phyloP scores from a whole-genome alignment of 2,329 filamentous ascomycete species.

The Elsinoe batatas region DNA sequence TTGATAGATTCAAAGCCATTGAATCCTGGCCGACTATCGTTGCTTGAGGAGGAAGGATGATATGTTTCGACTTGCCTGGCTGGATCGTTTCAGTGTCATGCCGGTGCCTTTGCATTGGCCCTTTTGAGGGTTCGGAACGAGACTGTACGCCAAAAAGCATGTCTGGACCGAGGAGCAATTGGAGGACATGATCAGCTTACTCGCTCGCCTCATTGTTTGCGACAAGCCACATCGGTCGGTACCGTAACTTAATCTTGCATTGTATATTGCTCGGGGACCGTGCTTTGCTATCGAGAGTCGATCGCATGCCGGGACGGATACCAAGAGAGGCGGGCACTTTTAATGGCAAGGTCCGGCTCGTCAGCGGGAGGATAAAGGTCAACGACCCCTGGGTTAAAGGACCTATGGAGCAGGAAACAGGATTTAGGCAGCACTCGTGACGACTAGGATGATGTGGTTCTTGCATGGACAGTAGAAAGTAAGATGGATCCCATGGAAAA shows the following conservation, averaged over 20 bases:
- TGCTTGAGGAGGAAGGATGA: constrained; percentile 7
- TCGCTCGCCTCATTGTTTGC: not conserved
- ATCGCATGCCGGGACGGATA: not conserved
- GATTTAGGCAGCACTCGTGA: not conserved
- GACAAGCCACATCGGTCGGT: constrained; percentile 2
- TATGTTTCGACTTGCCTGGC: not conserved
- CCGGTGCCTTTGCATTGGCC: not conserved
- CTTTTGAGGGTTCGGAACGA: not conserved
- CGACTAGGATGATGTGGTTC: not conserved
- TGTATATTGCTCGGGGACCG: not conserved
- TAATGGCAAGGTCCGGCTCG: constrained; percentile 8
- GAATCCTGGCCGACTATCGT: not conserved
- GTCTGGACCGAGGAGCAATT: not conserved
- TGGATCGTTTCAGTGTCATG: not conserved
- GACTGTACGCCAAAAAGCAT: not conserved
- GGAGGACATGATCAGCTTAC: not conserved
- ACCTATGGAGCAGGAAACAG: not conserved
- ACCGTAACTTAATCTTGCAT: constrained; percentile 11
- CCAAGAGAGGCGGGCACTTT: not conserved
- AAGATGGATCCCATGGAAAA: no score
- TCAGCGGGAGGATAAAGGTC: not conserved
- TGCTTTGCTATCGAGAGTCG: constrained; percentile 1
- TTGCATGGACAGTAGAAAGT: not conserved
- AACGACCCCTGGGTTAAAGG: not conserved
- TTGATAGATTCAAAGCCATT: not conserved